A percentile compares a stretch with the other conserved stretches of the same genome.
These are phyloP conservation scores for Citeromyces hawaiiensis DNA, from an alignment of 1,139 yeast genomes.

Conservation along the genomic window DNA sequence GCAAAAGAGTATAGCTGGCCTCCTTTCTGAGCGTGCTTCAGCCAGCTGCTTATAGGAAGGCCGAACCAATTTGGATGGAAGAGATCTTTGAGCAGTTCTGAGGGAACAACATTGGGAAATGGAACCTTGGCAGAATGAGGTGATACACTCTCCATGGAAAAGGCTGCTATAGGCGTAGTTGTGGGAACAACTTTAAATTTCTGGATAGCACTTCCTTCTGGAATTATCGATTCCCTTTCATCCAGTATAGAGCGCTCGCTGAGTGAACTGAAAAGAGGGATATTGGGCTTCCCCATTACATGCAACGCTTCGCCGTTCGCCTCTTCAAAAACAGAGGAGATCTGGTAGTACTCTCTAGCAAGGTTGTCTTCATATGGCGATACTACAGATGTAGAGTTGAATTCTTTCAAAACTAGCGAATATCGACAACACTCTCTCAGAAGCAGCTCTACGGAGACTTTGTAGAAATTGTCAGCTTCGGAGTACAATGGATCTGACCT, in stretches of 20 bases:
- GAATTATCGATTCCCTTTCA: slow-evolving; percentile 44
- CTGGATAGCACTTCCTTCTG: slow-evolving; percentile 33
- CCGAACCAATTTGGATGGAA: slow-evolving; percentile 84
- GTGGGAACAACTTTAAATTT: slow-evolving; percentile 48
- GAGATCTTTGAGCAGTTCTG: slow-evolving; percentile 57
- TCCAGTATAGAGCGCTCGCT: slow-evolving; percentile 55
- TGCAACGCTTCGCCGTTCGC: slow-evolving; percentile 55
- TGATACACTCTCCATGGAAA: slow-evolving; percentile 18
- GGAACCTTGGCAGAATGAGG: slow-evolving; percentile 33
- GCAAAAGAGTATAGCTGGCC: slow-evolving; percentile 56
- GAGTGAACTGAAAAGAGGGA: slow-evolving; percentile 61
- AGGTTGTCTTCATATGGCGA: slow-evolving; percentile 19
- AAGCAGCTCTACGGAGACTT: slow-evolving; percentile 54
- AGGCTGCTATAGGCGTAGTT: slow-evolving; percentile 17
- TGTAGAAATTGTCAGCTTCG: slow-evolving; percentile 55
- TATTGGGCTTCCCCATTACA: slow-evolving; percentile 23
- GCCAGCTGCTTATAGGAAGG: slow-evolving; percentile 73
- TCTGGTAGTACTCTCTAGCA: slow-evolving; percentile 49
- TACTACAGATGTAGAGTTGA: slow-evolving; percentile 5
- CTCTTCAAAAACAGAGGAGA: slow-evolving; percentile 44
- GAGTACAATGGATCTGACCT: slow-evolving; percentile 47
- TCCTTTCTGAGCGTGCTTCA: slow-evolving; percentile 42
- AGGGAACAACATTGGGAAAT: slow-evolving; percentile 49
- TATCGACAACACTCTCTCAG: slow-evolving; percentile 56
- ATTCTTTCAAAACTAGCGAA: slow-evolving; percentile 17